Base-by-base conservation (phyloP, 805 yeast species). In the Lipomyces sp. region DNA sequence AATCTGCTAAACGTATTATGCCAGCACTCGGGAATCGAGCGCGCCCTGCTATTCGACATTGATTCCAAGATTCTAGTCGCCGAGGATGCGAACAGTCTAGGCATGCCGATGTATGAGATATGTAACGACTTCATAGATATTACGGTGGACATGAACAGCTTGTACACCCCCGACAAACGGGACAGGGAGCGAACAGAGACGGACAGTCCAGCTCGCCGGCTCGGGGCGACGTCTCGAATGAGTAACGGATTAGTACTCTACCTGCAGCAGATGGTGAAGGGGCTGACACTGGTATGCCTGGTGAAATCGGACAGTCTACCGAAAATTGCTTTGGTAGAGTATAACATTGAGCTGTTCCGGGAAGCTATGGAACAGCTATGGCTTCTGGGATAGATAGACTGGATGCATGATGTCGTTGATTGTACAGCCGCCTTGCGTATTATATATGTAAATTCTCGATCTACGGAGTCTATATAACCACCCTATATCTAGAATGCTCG, bases 91-190 rank as follows among this genome's bases (percentile, higher is more conserved):
- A 82, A 90, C 1, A 97, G 98, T 0, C 96, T 91, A 35, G 98
- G 91, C 69, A 84, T 88, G 36, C 95, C 89, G 64, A 86, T 95
- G 0, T 93, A 93, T 66, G 97, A 93, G 66, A 95, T 91, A 1
- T 93, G 98, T 68, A 95, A 97, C 0, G 98, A 93, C 64, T 93
- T 93, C 64, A 91, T 93, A 40, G 98, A 93, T 67, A 93, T 91
- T 14, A 83, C 96, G 2, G 83, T 89, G 23, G 98, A 93, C 64
- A 70, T 93, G 57, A 90, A 87, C 61, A 55, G 55, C 11, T 63
- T 72, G 24, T 72, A 72, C 57, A 37, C 33, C 5, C 11, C 33
- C 10, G 45, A 35, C 31, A 28, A 26, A 40, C 19, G 24, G 24
- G 47, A 49, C 19, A 50, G 47, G 37, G 40, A 29, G 26, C 11